These are phyloP conservation scores for Fomitopsis schrenkii DNA, from an alignment of 1,284 basidiomycete genomes.

Conservation along the genomic window DNA sequence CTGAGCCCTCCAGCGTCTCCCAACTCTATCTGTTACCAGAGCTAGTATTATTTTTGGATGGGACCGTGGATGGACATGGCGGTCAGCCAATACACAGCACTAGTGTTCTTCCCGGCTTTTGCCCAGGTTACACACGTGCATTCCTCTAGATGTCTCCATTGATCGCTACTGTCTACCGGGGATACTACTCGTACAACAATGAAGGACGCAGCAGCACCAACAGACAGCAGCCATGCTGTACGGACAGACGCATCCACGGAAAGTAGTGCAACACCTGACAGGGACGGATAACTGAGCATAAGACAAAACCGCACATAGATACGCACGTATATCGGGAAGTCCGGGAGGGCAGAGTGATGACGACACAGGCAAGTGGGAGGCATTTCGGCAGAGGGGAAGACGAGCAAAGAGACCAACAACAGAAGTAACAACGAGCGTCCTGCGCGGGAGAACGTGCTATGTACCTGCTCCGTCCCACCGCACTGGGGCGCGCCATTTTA, in stretches of 20 bases:
- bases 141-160: neutral
- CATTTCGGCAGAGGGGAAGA: neutral
- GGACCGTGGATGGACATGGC: neutral
- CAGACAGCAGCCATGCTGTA: neutral
- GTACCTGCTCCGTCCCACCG: neutral
- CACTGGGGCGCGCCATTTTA: neutral
- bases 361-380: neutral
- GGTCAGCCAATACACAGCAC: neutral
- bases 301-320: neutral
- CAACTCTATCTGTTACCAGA: neutral
- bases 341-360: neutral
- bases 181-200: neutral
- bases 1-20: too few species aligned
- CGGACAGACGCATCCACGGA: neutral
- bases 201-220: neutral
- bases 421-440: neutral
- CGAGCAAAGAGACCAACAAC: neutral
- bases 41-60: neutral
- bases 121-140: too few species aligned
- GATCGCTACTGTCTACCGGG: neutral
- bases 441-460: conserved; percentile 1
- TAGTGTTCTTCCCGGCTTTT: too few species aligned
- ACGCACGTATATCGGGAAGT: neutral
- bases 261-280: neutral
- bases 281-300: neutral